phyloP scores from a whole-genome alignment of 345 rosid species.

The Firmiana major region DNA sequence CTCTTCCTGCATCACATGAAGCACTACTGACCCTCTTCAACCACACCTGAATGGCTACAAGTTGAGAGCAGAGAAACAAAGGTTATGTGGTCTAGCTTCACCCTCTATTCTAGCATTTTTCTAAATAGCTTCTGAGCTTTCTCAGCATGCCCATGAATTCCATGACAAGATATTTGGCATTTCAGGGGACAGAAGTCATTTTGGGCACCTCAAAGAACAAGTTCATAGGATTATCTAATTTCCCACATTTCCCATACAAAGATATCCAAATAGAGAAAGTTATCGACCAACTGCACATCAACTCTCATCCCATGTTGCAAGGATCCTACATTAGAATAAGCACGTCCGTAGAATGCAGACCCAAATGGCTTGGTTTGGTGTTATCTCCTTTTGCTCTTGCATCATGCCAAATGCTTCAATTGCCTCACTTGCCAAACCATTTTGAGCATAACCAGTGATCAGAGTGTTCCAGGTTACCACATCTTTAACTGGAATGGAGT shows the following conservation, averaged over 20 bases:
- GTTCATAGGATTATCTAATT: slow-evolving; percentile 40
- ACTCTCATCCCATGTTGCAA: slow-evolving; percentile 48
- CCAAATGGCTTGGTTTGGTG: slow-evolving; percentile 51
- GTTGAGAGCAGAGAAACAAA: slow-evolving; percentile 51
- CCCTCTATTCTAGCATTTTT: slow-evolving; percentile 41
- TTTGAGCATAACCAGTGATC: slow-evolving; percentile 49
- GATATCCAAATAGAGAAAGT: slow-evolving; percentile 33
- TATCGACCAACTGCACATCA: slow-evolving; percentile 39
- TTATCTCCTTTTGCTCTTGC: slow-evolving; percentile 34
- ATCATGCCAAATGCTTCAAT: slow-evolving; percentile 34
- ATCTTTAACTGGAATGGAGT: slow-evolving; percentile 31
- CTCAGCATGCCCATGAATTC: slow-evolving; percentile 43
- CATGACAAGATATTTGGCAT: slow-evolving; percentile 46
- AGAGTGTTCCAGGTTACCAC: slow-evolving; percentile 50
- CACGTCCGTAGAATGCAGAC: slow-evolving; percentile 49
- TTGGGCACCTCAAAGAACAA: slow-evolving; percentile 40
- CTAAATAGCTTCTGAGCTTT: slow-evolving; percentile 39
- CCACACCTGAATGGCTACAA: slow-evolving; percentile 57
- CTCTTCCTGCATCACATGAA: slow-evolving; percentile 39
- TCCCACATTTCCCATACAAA: slow-evolving; percentile 56
- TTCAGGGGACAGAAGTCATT: slow-evolving; percentile 47
- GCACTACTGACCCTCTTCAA: slow-evolving; percentile 44
- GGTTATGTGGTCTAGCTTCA: slow-evolving; percentile 49
- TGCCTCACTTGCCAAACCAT: slow-evolving; percentile 57
- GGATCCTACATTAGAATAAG: slow-evolving; percentile 49